These are phyloP conservation scores for Irpex rosettiformis DNA, from an alignment of 1,284 basidiomycete genomes.

Conservation along the genomic window DNA sequence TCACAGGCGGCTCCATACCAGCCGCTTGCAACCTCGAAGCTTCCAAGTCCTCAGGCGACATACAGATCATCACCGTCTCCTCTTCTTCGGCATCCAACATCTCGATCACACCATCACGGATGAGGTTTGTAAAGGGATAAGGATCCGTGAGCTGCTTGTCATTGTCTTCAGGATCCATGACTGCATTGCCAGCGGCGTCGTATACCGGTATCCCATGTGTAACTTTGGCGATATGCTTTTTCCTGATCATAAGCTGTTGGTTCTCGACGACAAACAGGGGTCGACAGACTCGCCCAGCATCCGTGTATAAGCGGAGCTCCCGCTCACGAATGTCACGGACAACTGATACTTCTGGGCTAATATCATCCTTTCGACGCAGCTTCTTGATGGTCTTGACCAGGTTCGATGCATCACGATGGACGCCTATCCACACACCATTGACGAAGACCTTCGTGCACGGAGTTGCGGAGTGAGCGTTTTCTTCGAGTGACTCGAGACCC, in stretches of 20 bases:
- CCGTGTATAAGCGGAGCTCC: constrained; percentile 93
- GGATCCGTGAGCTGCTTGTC: constrained; percentile 22
- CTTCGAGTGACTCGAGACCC: constrained; percentile 91
- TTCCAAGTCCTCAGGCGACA: constrained; percentile 96
- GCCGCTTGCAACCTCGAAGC: constrained; percentile 70
- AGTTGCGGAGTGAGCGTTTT: constrained; percentile 80
- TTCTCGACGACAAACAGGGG: constrained; percentile 97
- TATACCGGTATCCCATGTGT: constrained; percentile 1
- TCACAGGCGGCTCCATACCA: constrained; percentile 55
- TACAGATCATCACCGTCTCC: constrained; percentile 99
- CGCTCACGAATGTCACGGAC: constrained; percentile 97
- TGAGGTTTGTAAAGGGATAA: constrained; percentile 84
- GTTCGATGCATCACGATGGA: constrained; percentile 93
- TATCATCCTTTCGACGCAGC: constrained; percentile 91
- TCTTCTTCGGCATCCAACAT: constrained; percentile 98
- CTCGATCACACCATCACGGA: constrained; percentile 90
- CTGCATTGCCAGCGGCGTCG: not conserved
- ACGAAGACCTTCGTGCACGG: constrained; percentile 97
- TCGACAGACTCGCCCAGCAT: constrained; percentile 94
- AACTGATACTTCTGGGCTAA: constrained; percentile 94
- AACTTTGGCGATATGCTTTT: constrained; percentile 64
- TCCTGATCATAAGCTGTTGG: constrained; percentile 79
- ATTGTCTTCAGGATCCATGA: constrained; percentile 1
- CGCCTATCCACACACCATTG: constrained; percentile 99
- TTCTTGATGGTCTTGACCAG: constrained; percentile 93